phyloP scores from a whole-genome alignment of 129 eudicot genomes.

The Artemisia tridentata region DNA sequence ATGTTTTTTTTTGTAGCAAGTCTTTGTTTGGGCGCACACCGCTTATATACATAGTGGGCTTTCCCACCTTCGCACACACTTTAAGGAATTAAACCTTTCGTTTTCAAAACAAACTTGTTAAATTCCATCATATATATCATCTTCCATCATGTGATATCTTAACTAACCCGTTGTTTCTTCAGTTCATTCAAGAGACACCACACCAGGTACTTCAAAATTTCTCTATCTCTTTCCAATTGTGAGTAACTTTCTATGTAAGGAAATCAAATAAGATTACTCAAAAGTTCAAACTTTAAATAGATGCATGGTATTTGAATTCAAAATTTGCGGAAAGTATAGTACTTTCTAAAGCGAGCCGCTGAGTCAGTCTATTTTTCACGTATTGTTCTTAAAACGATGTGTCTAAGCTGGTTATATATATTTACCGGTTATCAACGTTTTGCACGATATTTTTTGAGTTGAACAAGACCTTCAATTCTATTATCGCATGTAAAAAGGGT shows the following conservation, averaged over 20 bases:
- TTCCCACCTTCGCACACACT: constrained; percentile 16
- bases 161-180: too few species aligned
- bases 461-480: background rate
- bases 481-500: constrained; percentile 15
- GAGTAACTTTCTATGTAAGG: background rate
- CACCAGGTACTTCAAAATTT: background rate
- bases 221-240: background rate
- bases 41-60: constrained; percentile 17
- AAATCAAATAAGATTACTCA: background rate
- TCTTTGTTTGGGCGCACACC: constrained; percentile 7
- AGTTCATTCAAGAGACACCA: background rate
- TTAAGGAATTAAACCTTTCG: constrained; percentile 10
- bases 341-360: too few species aligned
- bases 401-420: too few species aligned
- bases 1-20: background rate
- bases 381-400: too few species aligned
- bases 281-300: background rate
- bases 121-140: background rate
- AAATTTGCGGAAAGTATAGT: too few species aligned
- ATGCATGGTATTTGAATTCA: background rate
- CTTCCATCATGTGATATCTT: constrained; percentile 12
- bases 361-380: too few species aligned
- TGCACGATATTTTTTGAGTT: too few species aligned
- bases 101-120: background rate
- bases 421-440: too few species aligned